Percentiles rank a stretch among this genome's conserved stretches.
phyloP scores from a whole-genome alignment of 2,329 filamentous ascomycete genomes.

The Catunica adiposa region DNA sequence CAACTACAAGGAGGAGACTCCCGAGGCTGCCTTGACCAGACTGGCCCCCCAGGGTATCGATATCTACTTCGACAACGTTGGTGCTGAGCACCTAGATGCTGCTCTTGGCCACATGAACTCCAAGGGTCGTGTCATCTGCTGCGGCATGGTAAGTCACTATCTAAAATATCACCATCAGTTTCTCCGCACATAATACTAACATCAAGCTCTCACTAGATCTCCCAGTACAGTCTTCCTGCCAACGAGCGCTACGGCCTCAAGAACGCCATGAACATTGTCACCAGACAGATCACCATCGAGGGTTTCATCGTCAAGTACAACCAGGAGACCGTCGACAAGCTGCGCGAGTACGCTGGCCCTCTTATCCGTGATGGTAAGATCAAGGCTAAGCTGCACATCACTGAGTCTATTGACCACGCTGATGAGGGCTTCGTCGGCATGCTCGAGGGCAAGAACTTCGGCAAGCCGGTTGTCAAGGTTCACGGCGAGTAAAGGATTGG shows the following conservation, averaged over 20 bases:
- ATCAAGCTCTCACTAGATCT: conserved; percentile 30
- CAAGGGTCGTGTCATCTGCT: conserved; percentile 48
- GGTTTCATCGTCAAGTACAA: conserved; percentile 64
- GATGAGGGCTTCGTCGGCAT: conserved; percentile 58
- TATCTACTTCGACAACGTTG: conserved; percentile 42
- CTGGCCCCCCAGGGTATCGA: conserved; percentile 65
- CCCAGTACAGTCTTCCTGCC: conserved; percentile 49
- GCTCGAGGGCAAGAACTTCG: conserved; percentile 65
- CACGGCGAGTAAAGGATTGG: conserved; percentile 12
- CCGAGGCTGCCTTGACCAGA: conserved; percentile 48
- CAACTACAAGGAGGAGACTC: conserved; percentile 76
- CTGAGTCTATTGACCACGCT: conserved; percentile 64
- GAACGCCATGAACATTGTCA: conserved; percentile 48
- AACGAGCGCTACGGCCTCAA: conserved; percentile 46
- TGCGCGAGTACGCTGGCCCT: conserved; percentile 42
- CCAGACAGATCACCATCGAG: conserved; percentile 51
- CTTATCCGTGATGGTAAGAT: conserved; percentile 55
- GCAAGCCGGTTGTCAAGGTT: conserved; percentile 66
- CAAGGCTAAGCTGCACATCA: conserved; percentile 52
- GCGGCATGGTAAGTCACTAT: conserved; percentile 36
- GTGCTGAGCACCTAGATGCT: conserved; percentile 35
- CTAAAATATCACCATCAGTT: not conserved
- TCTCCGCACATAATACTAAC: conserved; percentile 6
- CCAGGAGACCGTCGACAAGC: conserved; percentile 57
- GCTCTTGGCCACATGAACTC: conserved; percentile 33